Base-by-base conservation (phyloP, 345 rosid genomes). In the Citrus cavaleriei region DNA sequence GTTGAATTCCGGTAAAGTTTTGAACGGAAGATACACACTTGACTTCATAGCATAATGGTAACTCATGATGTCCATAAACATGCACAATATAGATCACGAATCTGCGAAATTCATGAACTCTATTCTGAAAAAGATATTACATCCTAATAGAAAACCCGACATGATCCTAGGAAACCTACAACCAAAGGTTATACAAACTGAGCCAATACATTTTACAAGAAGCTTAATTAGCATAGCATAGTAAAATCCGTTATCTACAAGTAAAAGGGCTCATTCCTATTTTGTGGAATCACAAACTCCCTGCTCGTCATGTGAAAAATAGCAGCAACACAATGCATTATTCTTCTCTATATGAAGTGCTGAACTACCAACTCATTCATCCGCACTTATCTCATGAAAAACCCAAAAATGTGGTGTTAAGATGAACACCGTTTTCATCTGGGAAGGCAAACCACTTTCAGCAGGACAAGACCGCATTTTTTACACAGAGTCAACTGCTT, bases 401-500 rank as follows among this genome's bases (percentile, higher is more conserved):
- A 61, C 62, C 73, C 34, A 28, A 58, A 40, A 69, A 32, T 61
- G 78, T 49, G 80, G 79, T 54, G 49, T 60, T 61, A 25, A 14
- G 49, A 18, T 12, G 14, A 72, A 51, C 13, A 13, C 10, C 7
- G 2, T 51, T 32, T 67, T 32, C 27, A 25, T 54, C 62, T 3
- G 62, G 62, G 59, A 10, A 71, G 38, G 46, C 62, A 46, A 58
- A 70, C 34, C 65, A 78, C 18, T 13, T 64, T 40, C 46, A 9
- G 37, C 57, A 32, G 7, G 51, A 68, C 76, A 42, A 51, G 19
- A n/a, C 24, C 18, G 3, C 3, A 21, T 49, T 1, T 27, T 84
- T 84, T 68, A 88, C 10, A 78, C 5, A 1, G 84, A 79, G 54
- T 83, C 89, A 12, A 84, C 83, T 1, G 84, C 90, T 82, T 89